phyloP scores from a whole-genome alignment of 768 basidiomycete genomes.

The Tricholoma flavovirens region DNA sequence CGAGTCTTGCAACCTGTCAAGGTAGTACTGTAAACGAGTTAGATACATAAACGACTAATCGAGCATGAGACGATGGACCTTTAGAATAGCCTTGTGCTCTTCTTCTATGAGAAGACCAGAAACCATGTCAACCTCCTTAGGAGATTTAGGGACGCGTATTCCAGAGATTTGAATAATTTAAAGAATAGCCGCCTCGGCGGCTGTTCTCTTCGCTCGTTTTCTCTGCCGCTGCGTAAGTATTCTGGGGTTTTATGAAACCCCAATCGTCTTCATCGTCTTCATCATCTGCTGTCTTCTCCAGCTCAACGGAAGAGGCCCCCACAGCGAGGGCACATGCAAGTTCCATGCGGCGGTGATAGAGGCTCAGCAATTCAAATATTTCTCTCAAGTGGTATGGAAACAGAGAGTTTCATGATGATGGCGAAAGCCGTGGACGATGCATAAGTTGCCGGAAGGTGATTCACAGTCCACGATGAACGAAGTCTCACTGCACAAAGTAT shows the following conservation, averaged over 20 bases:
- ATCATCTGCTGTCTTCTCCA: constrained; percentile 3
- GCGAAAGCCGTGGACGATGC: constrained; percentile 14
- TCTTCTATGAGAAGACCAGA: constrained; percentile 8
- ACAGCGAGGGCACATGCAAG: constrained; percentile 14
- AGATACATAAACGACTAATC: constrained; percentile 16
- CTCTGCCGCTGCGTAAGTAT: constrained; percentile 1
- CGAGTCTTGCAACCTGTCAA: constrained; percentile 10
- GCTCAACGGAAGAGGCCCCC: constrained; percentile 10
- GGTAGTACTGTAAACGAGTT: constrained; percentile 12
- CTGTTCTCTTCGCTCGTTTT: constrained; percentile 10
- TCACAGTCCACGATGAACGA: not conserved
- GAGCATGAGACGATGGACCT: constrained; percentile 12
- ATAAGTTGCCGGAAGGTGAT: constrained; percentile 7
- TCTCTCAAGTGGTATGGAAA: constrained; percentile 15
- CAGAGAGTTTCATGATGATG: constrained; percentile 23
- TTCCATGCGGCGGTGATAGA: constrained; percentile 17
- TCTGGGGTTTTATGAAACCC: constrained; percentile 11
- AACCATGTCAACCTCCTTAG: constrained; percentile 6
- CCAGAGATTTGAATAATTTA: not conserved
- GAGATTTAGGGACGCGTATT: constrained; percentile 9
- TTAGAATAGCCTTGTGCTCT: constrained; percentile 2
- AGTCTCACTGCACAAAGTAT: not conserved
- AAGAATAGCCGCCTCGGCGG: constrained; percentile 1
- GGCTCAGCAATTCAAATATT: constrained; percentile 9
- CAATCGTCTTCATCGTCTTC: constrained; percentile 8